A percentile compares a stretch with the other conserved stretches of the same genome.
phyloP scores from a whole-genome alignment of 2,329 filamentous ascomycete genomes.

The Rachicladosporium sp. region DNA sequence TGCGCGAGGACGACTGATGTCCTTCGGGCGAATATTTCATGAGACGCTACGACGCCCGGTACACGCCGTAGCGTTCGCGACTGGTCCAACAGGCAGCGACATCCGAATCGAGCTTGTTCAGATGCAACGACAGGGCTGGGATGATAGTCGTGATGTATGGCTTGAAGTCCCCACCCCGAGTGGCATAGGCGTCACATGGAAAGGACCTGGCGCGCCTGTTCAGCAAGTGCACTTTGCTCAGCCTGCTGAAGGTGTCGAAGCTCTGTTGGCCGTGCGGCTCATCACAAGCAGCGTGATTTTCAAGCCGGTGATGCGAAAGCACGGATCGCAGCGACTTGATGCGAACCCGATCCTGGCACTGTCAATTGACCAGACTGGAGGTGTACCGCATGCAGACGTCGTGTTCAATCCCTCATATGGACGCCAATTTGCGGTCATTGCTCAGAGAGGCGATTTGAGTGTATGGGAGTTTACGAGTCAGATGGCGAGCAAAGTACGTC shows the following conservation, averaged over 20 bases:
- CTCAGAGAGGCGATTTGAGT: conserved; percentile 54
- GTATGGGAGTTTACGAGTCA: conserved; percentile 46
- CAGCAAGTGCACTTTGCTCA: conserved; percentile 43
- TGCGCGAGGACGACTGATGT: conserved; percentile 35
- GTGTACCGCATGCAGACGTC: conserved; percentile 47
- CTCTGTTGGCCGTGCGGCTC: conserved; percentile 41
- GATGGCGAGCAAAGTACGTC: conserved; percentile 1
- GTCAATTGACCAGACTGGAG: conserved; percentile 40
- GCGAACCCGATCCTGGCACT: conserved; percentile 45
- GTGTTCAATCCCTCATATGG: conserved; percentile 51
- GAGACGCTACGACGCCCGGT: conserved; percentile 19
- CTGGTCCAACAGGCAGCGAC: conserved; percentile 47
- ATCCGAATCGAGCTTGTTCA: conserved; percentile 44
- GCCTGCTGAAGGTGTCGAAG: conserved; percentile 26
- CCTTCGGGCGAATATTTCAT: conserved; percentile 43
- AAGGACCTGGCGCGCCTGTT: conserved; percentile 40
- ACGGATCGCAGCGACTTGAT: conserved; percentile 27
- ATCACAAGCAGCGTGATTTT: conserved; percentile 36
- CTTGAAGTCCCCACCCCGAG: conserved; percentile 36
- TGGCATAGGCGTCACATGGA: conserved; percentile 44
- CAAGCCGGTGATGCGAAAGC: conserved; percentile 27
- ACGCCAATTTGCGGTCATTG: conserved; percentile 53
- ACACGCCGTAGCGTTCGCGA: conserved; percentile 21
- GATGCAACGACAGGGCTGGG: conserved; percentile 45
- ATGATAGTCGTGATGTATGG: conserved; percentile 30